phyloP scores from a whole-genome alignment of 371 early-diverging fungal species.

The Apophysomyces sp. region DNA sequence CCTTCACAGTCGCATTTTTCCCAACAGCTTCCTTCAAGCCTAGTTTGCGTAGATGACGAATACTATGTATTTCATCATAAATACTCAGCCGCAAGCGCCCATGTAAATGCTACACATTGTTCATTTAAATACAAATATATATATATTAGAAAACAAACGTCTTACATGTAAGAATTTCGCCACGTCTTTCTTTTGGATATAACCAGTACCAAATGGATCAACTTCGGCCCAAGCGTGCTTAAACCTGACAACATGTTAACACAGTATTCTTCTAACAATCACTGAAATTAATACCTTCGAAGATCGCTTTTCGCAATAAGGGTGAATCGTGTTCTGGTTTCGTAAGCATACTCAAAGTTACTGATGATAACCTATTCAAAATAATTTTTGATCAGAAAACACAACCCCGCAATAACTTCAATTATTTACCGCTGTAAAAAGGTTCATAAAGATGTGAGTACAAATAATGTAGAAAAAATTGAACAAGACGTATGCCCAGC shows the following conservation, averaged over 20 bases:
- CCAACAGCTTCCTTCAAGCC: conserved; percentile 6
- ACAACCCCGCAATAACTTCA: background rate
- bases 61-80: conserved; percentile 41
- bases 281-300: conserved; percentile 34
- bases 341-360: conserved; percentile 62
- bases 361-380: conserved; percentile 48
- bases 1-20: background rate
- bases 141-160: background rate
- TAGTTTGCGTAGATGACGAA: conserved; percentile 26
- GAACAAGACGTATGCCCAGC: conserved; percentile 57
- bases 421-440: conserved; percentile 59
- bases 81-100: conserved; percentile 49
- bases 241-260: conserved; percentile 29
- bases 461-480: conserved; percentile 56
- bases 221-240: conserved; percentile 60
- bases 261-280: background rate
- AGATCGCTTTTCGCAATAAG: conserved; percentile 54
- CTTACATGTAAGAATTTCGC: conserved; percentile 40
- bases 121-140: too few species aligned
- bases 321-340: conserved; percentile 54
- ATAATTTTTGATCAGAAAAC: background rate
- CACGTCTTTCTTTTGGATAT: conserved; percentile 48
- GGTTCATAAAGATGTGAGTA: conserved; percentile 59
- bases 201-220: conserved; percentile 55
- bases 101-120: conserved; percentile 22